Evolutionary conservation across 2,329 filamentous ascomycete species (phyloP).

Genomic region (Cadophora malorum): DNA sequence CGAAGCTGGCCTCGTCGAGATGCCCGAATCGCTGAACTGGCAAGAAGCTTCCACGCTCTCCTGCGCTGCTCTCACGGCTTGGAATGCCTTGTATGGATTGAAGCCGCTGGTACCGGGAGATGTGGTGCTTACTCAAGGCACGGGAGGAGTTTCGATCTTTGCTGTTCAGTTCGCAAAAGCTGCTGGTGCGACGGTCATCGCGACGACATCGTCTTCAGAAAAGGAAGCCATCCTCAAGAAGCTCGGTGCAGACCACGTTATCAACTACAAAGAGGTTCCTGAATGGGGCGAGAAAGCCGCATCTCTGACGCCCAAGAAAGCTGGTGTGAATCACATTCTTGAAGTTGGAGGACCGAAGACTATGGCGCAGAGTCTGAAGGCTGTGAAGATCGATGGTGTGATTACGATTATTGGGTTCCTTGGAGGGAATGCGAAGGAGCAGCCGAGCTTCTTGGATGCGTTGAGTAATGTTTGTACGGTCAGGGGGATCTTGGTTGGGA

Average conservation of each 20-base stretch:
- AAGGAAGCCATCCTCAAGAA: conserved; percentile 48
- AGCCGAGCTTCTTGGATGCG: conserved; percentile 44
- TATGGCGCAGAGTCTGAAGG: conserved; percentile 49
- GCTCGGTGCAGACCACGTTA: conserved; percentile 51
- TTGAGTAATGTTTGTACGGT: conserved; percentile 49
- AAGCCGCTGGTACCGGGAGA: conserved; percentile 47
- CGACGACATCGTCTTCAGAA: conserved; percentile 49
- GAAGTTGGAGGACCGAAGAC: conserved; percentile 52
- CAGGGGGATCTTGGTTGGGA: conserved; percentile 56
- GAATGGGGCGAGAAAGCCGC: conserved; percentile 51
- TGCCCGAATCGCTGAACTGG: conserved; percentile 57
- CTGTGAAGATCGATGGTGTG: conserved; percentile 50
- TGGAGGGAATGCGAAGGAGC: conserved; percentile 39
- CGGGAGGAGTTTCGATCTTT: conserved; percentile 50
- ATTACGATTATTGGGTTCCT: conserved; percentile 50
- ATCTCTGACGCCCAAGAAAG: conserved; percentile 45
- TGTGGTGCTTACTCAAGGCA: conserved; percentile 51
- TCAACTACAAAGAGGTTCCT: conserved; percentile 51
- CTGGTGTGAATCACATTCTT: conserved; percentile 52
- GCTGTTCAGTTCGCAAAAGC: conserved; percentile 51
- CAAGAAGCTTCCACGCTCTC: conserved; percentile 56
- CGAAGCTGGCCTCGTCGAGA: conserved; percentile 64
- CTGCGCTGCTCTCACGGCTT: conserved; percentile 61
- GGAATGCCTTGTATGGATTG: conserved; percentile 63
- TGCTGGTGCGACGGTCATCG: conserved; percentile 50